Base-by-base conservation (phyloP, 257 asterid species). In the Plantago ovata region DNA sequence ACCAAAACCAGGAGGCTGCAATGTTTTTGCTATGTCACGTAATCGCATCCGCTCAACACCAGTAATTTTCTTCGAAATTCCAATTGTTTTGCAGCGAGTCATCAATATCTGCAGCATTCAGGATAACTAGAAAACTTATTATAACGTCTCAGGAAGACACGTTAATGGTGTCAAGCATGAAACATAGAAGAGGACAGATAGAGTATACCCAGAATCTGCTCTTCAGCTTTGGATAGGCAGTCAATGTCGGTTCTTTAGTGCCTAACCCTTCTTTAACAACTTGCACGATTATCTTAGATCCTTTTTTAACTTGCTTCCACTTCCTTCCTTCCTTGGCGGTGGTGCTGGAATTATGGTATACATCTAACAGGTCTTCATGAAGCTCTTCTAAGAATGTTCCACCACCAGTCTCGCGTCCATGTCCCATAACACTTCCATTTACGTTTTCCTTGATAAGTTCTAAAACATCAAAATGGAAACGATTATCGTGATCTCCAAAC, bases 261-360 rank as follows among this genome's bases (percentile, higher is more conserved):
- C 99, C 99, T 75, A 93, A 65, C 66, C 95, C 96, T 84, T 93
- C 99, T 76, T 93, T 89, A 59, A 86, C 79, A 81, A 93, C 97
- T 75, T 93, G 99, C 38, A 84, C 97, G 72, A 93, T 76, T 71
- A 93, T 84, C 73, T 80, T 88, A 48, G 96, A 84, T 74, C 97
- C 95, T 72, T 75, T 79, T 33, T 63, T 81, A 61, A 93, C 89
- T 24, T 78, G 72, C 48, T 68, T 68, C 96, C 92, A 86, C 71
- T 77, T 84, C 58, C 63, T 50, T 23, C 38, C 56, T 2, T 10
- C 56, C 56, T 19, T 50, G 56, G n/a, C 3, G 28, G 21, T 36
- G 28, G 15, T 50, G 16, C 36, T 28, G 36, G 36, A 28, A 8
- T 28, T 28, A 6, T 28, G 36, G 36, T 28, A 8, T 28, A 28